Percentiles rank a stretch among this genome's conserved stretches.
Conservation (phyloP, 306 rosid genomes). For the Prunus campanulata region DNA sequence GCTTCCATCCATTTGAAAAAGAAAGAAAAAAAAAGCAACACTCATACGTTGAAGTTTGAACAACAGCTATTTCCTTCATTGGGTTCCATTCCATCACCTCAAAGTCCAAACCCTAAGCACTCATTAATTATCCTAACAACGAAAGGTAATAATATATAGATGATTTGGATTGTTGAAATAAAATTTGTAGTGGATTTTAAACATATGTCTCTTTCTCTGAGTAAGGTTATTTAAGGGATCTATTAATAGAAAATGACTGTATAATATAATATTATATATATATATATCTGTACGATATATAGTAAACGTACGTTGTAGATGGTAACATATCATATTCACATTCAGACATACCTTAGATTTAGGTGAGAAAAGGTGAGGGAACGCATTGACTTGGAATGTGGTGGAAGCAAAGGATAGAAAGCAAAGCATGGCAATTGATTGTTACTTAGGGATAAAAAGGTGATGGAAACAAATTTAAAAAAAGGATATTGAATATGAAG, state of each 20-base stretch:
- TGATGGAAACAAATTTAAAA: conserved; percentile 5
- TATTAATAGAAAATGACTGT: too few relatives aligned
- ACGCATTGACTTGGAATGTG: conserved; percentile 40
- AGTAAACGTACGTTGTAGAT: not conserved
- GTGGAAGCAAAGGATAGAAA: conserved; percentile 21
- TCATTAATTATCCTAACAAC: not conserved
- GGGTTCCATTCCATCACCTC: not conserved
- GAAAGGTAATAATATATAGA: too few relatives aligned
- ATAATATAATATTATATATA: too few relatives aligned
- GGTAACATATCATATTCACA: conserved; percentile 27
- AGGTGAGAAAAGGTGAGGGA: conserved; percentile 18
- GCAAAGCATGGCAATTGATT: conserved; percentile 18
- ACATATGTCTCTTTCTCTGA: accelerated
- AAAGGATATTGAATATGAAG: conserved; percentile 3
- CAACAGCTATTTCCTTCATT: conserved; percentile 12
- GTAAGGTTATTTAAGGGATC: not conserved
- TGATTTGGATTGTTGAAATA: too few relatives aligned
- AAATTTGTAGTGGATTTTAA: too few relatives aligned
- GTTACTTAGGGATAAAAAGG: conserved; percentile 2
- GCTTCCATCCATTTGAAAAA: conserved; percentile 2
- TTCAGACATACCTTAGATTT: conserved; percentile 4
- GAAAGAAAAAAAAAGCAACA: conserved; percentile 10
- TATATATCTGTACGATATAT: not conserved
- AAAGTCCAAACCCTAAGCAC: not conserved
- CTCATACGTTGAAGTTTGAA: conserved; percentile 36